Evolutionary conservation across 208 protist genomes (phyloP).

Genomic region (Trypanosoma platydactyli): DNA sequence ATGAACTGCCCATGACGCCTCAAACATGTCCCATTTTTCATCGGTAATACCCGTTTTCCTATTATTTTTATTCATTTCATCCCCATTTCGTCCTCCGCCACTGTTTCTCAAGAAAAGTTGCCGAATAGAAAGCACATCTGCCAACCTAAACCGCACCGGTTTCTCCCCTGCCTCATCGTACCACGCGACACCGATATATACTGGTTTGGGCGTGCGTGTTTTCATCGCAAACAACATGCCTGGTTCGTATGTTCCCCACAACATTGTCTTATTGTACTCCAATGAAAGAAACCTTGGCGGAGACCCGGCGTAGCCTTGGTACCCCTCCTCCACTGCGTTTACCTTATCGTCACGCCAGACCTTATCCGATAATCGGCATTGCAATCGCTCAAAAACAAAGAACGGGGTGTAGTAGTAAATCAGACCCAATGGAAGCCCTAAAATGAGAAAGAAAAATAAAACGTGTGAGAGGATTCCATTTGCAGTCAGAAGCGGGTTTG

Average conservation of each 20-base stretch:
- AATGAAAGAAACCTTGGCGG: conserved; percentile 66
- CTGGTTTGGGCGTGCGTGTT: conserved; percentile 55
- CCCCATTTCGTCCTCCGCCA: conserved; percentile 21
- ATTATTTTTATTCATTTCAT: no score
- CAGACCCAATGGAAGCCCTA: conserved; percentile 55
- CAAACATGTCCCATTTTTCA: conserved; percentile 10
- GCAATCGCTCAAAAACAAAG: conserved; percentile 76
- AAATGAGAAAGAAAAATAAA: conserved; percentile 57
- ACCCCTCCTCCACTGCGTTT: conserved; percentile 50
- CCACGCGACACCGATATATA: conserved; percentile 80
- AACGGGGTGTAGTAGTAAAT: conserved; percentile 75
- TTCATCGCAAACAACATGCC: conserved; percentile 82
- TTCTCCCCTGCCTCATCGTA: conserved; percentile 62
- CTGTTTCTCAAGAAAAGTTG: conserved; percentile 30
- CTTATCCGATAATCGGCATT: conserved; percentile 55
- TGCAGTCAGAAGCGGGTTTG: not conserved
- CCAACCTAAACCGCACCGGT: conserved; percentile 65
- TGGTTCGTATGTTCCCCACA: conserved; percentile 88
- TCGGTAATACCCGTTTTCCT: conserved; percentile 33
- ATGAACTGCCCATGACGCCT: conserved; percentile 65
- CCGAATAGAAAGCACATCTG: conserved; percentile 64
- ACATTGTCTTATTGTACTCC: conserved; percentile 72
- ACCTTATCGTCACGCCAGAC: conserved; percentile 54
- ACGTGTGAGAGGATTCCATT: conserved; percentile 45
- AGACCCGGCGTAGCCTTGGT: conserved; percentile 52